A percentile compares a stretch with the other conserved stretches of the same genome.
Evolutionary conservation across 2,329 filamentous ascomycete species (phyloP).

Genomic region (Calonectria ilicicola): DNA sequence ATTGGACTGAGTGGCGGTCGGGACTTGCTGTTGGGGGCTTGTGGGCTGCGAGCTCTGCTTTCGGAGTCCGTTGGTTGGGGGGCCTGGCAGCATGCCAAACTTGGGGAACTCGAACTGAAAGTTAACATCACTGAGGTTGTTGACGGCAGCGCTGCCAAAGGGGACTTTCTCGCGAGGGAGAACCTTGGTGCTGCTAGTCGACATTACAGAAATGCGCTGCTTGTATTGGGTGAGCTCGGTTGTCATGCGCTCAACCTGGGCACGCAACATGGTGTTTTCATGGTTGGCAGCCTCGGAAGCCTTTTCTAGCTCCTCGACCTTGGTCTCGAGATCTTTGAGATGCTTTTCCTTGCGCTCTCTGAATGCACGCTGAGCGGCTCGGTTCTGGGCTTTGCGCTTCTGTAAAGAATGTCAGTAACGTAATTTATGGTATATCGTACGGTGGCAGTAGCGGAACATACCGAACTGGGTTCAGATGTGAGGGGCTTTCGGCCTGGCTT

Average conservation of each 20-base stretch:
- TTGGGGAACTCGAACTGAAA: conserved; percentile 98
- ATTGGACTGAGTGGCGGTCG: conserved; percentile 42
- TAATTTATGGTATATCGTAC: neutral
- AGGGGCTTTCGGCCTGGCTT: conserved; percentile 97
- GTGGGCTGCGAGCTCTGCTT: conserved; percentile 46
- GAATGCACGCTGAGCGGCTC: conserved; percentile 92
- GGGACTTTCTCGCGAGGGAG: conserved; percentile 54
- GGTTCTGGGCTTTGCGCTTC: conserved; percentile 97
- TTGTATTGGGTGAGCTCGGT: conserved; percentile 90
- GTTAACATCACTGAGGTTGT: conserved; percentile 77
- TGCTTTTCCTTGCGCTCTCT: conserved; percentile 95
- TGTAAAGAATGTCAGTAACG: conserved; percentile 51
- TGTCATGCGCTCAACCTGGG: conserved; percentile 90
- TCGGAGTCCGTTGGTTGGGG: conserved; percentile 46
- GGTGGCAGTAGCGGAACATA: conserved; percentile 64
- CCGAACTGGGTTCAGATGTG: conserved; percentile 94
- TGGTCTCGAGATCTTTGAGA: conserved; percentile 84
- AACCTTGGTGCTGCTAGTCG: conserved; percentile 43
- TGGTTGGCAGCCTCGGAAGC: conserved; percentile 84
- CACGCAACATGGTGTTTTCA: conserved; percentile 85
- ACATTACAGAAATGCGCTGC: conserved; percentile 79
- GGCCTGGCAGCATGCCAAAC: conserved; percentile 80
- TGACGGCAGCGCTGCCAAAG: conserved; percentile 62
- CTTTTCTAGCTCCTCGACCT: conserved; percentile 83
- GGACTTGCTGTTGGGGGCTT: conserved; percentile 44